Evolutionary conservation across 148 eudicot genomes (phyloP), one percentile per base, ranked within the genome.

Genomic region (Tetragonia tetragonoides): DNA sequence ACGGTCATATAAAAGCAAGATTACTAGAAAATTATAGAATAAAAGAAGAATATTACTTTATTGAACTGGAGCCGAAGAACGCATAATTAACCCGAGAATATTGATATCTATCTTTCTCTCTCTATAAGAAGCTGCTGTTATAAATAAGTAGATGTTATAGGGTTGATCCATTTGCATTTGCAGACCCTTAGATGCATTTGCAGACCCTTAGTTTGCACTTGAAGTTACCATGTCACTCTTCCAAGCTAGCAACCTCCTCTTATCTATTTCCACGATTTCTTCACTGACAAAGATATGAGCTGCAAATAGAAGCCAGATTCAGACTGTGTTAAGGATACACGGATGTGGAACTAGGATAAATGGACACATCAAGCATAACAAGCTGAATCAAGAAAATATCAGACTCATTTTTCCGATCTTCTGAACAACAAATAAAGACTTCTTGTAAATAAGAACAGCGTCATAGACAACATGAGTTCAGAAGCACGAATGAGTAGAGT

Each of bases 241-340:
- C 14, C 40, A 7, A 70, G 59, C 44, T 10, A 9, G 37, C 64
- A 53, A 54, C 38, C 72, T n/a, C 51, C 39, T 28, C 38, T 47
- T 34, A 57, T 67, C 81, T 69, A 79, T 51, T 77, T 72, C 83
- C 81, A 67, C 83, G 85, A 76, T 66, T 83, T 81, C 56, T 85
- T 79, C 75, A 83, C 90, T 0, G 90, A 83, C 71, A 83, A 71
- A 75, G 85, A 85, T 65, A 85, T 79, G 68, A 85, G 88, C 90
- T 87, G 89, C 75, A 56, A 46, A 56, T 69, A 62, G 61, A 21
- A 70, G 10, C 16, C 7, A 34, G 15, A 73, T 38, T 23, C 62
- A 61, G 34, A 34, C 2, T 3, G 64, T 59, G 3, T 7, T 20
- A 57, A 57, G 3, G 61, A 57, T 12, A 17, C 61, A 57, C 12